Evolutionary conservation across 2,329 filamentous ascomycete species (phyloP), one percentile per base, ranked within the genome.

Genomic region (Cryphonectria radicalis): DNA sequence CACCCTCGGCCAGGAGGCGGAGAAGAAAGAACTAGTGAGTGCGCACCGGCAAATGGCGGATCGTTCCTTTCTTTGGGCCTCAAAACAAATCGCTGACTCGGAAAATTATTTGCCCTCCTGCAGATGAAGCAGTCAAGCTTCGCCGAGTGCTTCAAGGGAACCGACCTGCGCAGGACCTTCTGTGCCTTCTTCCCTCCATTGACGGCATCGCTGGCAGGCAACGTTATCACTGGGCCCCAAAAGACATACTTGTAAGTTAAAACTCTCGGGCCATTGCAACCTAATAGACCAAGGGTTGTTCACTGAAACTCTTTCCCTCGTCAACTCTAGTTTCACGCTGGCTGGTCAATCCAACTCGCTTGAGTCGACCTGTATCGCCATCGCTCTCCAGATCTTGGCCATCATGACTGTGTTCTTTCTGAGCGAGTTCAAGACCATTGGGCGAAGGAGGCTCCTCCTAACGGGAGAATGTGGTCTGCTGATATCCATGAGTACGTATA

Each of bases 331-430:
- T 25, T 65, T 65, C 25, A 65, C 63, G 14, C 42, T 65, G 35
- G 63, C 63, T 46, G 63, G 63, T 25, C 63, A 65, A 17, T 35
- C 63, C 63, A 65, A 65, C 63, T 65, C 63, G 4, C 63, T 65
- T 22, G 63, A 46, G 42, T 65, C 63, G 13, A 65, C 63, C 22
- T 65, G 63, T n/a, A 65, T 65, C 17, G 63, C 63, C 42, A 65
- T 65, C 7, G 40, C 63, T 19, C 42, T 65, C 40, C 63, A 65
- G 37, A 65, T 65, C 42, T 32, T 65, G 22, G 63, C 63, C 25
- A 35, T 65, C 25, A 65, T 65, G 42, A 50, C 42, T 28, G 63
- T 50, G 14, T 65, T 65, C 37, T 65, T 25, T 14, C 42, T 65
- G 25, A 65, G 43, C 63, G 63, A 65, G 42, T 65, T 46, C 13